Evolutionary conservation across 768 basidiomycete species (phyloP).

Genomic region (Amanita inopinata): DNA sequence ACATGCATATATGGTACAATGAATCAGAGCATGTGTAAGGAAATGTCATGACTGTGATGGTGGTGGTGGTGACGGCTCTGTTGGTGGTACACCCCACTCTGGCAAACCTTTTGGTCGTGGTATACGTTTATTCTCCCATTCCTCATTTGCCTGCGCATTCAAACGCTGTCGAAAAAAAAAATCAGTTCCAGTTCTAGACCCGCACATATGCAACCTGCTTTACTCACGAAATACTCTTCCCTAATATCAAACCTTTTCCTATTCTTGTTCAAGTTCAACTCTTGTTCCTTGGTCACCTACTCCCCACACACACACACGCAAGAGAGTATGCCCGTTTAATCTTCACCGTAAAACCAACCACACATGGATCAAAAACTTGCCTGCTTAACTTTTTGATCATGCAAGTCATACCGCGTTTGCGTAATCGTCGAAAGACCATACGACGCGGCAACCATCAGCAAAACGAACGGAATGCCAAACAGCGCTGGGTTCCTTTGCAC

Average conservation of each 20-base stretch:
- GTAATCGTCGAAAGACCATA: constrained; percentile 79
- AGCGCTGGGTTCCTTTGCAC: constrained; percentile 55
- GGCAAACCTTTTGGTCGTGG: constrained; percentile 78
- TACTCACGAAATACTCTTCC: constrained; percentile 94
- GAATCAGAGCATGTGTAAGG: no score
- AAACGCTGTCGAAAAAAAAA: constrained; percentile 40
- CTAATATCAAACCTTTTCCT: constrained; percentile 84
- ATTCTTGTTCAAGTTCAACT: constrained; percentile 57
- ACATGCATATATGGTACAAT: no score
- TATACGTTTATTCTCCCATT: constrained; percentile 86
- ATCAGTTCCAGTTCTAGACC: neutral
- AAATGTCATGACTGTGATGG: neutral
- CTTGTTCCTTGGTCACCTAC: constrained; percentile 69
- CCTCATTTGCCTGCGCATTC: constrained; percentile 49
- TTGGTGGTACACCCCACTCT: constrained; percentile 85
- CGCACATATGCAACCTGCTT: neutral
- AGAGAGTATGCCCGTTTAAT: no score
- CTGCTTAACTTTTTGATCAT: constrained; percentile 69
- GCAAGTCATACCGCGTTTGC: constrained; percentile 84
- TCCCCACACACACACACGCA: neutral
- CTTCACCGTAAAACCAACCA: neutral
- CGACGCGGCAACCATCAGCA: constrained; percentile 78
- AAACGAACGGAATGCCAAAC: constrained; percentile 83
- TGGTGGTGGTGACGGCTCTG: constrained; percentile 31
- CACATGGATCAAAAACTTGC: no score